phyloP scores from a whole-genome alignment of 208 protist genomes.

The Borovskyia barvae region DNA sequence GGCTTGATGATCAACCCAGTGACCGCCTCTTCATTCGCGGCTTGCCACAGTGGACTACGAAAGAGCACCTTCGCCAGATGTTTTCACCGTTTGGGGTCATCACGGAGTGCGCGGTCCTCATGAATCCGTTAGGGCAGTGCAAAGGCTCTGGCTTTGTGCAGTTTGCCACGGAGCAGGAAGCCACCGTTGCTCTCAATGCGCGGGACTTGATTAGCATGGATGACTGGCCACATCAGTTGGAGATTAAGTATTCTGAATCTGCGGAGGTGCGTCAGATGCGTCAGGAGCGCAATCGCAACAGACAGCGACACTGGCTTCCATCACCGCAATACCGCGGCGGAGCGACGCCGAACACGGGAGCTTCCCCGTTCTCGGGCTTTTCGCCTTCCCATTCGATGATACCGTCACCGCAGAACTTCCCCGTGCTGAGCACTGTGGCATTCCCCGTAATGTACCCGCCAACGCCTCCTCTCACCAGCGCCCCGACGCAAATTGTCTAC shows the following conservation, averaged over 20 bases:
- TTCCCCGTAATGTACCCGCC: slow-evolving; percentile 63
- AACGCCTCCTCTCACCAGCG: slow-evolving; percentile 17
- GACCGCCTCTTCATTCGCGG: slow-evolving; percentile 86
- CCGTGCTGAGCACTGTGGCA: slow-evolving; percentile 40
- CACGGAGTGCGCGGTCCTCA: slow-evolving; percentile 72
- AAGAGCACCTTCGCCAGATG: slow-evolving; percentile 72
- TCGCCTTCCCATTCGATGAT: slow-evolving; percentile 43
- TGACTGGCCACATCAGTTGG: slow-evolving; percentile 63
- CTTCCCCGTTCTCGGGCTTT: slow-evolving; percentile 25
- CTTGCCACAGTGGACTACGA: slow-evolving; percentile 85
- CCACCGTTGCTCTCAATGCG: slow-evolving; percentile 59
- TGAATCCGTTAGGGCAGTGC: slow-evolving; percentile 88
- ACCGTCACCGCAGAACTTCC: slow-evolving; percentile 47
- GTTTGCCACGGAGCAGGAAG: slow-evolving; percentile 71
- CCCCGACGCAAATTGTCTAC: slow-evolving; percentile 44
- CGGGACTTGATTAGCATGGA: slow-evolving; percentile 61
- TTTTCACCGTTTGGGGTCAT: slow-evolving; percentile 72
- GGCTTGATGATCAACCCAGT: slow-evolving; percentile 85
- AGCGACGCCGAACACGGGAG: slow-evolving; percentile 28
- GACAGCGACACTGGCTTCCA: slow-evolving; percentile 66
- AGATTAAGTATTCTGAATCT: slow-evolving; percentile 87
- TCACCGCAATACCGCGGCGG: slow-evolving; percentile 63
- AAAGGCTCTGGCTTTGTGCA: slow-evolving; percentile 91
- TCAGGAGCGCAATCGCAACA: slow-evolving; percentile 84
- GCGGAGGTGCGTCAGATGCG: slow-evolving; percentile 81